These are phyloP conservation scores for Berberis vulgaris DNA, from an alignment of 164 flowering plant species.

Conservation along the genomic window DNA sequence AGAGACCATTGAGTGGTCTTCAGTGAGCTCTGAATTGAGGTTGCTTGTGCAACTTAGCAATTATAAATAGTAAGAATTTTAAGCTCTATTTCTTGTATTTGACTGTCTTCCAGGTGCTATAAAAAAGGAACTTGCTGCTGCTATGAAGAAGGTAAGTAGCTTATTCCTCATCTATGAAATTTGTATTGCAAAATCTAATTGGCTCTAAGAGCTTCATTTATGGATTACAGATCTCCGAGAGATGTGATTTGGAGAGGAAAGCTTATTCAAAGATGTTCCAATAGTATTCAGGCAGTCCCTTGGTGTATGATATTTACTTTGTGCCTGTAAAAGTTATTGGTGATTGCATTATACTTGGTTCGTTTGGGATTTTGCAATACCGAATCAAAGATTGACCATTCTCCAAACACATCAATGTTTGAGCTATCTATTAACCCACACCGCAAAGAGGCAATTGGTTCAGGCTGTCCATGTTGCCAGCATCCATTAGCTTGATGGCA, in stretches of 20 bases:
- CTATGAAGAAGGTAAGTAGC: slow-evolving; percentile 59
- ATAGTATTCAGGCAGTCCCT: slow-evolving; percentile 2
- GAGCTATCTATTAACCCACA: not conserved
- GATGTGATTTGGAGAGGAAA: slow-evolving; percentile 29
- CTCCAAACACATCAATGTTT: not conserved
- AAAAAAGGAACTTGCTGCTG: slow-evolving; percentile 72
- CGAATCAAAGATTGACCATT: not conserved
- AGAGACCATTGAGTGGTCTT: not conserved
- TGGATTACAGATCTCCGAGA: slow-evolving; percentile 35
- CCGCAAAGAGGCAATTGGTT: slow-evolving; percentile 2
- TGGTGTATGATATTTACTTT: slow-evolving; percentile 5
- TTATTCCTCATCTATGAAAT: not conserved
- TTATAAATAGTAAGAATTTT: no score
- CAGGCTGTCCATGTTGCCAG: slow-evolving; percentile 9
- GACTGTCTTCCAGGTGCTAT: slow-evolving; percentile 56
- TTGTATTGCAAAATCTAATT: not conserved
- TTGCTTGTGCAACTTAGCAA: not conserved
- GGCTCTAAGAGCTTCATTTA: not conserved
- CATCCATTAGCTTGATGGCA: slow-evolving; percentile 3
- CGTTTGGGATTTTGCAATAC: not conserved
- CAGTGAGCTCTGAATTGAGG: not conserved
- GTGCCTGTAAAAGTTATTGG: not conserved
- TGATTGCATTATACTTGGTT: not conserved
- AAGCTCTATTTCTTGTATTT: not conserved
- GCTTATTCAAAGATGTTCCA: slow-evolving; percentile 37